Conservation (phyloP, 306 rosid species). For the Bauhinia variegata region DNA sequence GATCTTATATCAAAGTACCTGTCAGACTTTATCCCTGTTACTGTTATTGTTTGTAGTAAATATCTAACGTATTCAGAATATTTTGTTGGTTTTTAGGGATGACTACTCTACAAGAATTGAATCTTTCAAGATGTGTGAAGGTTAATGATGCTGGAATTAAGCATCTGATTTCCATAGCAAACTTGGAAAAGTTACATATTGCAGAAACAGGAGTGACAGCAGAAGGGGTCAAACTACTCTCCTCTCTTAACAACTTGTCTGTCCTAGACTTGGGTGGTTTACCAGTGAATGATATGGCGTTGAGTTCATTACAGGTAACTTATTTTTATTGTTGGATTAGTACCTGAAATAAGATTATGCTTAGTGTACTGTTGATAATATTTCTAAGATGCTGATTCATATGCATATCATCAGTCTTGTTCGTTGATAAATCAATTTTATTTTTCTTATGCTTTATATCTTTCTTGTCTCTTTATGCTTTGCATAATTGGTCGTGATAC, state of each 20-base stretch:
- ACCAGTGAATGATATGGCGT: conserved; percentile 68
- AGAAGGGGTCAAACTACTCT: conserved; percentile 64
- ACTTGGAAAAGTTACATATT: conserved; percentile 64
- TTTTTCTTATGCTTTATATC: conserved; percentile 12
- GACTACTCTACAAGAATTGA: conserved; percentile 66
- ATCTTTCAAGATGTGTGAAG: conserved; percentile 76
- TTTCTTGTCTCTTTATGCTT: conserved; percentile 12
- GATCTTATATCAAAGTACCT: background rate
- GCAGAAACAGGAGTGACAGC: conserved; percentile 73
- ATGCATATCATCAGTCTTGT: conserved; percentile 7
- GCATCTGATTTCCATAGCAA: conserved; percentile 65
- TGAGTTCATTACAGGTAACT: conserved; percentile 68
- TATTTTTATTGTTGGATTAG: background rate
- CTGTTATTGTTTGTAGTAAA: background rate
- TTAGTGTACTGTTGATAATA: background rate
- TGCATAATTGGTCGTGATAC: conserved; percentile 4
- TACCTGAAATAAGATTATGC: background rate
- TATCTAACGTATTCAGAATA: conserved; percentile 2
- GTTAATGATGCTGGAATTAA: conserved; percentile 71
- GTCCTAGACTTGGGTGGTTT: conserved; percentile 90
- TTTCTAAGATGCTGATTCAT: conserved; percentile 8
- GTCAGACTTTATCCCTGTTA: background rate
- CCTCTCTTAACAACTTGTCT: conserved; percentile 62
- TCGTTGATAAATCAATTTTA: background rate
- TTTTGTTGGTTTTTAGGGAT: conserved; percentile 55